A percentile compares a stretch with the other conserved stretches of the same genome.
Conservation (phyloP, 768 basidiomycete species). For the Cyathus striatus region DNA sequence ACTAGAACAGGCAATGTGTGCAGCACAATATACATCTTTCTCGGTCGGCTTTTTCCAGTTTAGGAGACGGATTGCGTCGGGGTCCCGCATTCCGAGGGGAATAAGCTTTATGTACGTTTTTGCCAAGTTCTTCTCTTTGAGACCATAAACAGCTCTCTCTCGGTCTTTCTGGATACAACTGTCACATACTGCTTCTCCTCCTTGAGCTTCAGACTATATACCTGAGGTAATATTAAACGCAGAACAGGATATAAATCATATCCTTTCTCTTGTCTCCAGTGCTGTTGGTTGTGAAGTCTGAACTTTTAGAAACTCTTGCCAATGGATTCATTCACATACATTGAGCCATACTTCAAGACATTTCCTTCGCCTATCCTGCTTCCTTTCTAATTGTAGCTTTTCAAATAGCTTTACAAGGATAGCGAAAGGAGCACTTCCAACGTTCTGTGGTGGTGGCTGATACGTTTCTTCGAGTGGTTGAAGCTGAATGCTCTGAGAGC, state of each 20-base stretch:
- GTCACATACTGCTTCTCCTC: too few species aligned
- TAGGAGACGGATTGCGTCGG: conserved; percentile 74
- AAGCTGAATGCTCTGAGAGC: conserved; percentile 43
- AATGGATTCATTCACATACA: too few species aligned
- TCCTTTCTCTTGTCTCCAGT: conserved; percentile 86
- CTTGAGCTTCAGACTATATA: too few species aligned
- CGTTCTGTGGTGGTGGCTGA: conserved; percentile 58
- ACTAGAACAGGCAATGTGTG: too few species aligned
- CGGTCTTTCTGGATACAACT: conserved; percentile 76
- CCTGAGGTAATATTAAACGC: conserved; percentile 88
- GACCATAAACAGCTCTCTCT: conserved; percentile 86
- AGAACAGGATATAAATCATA: conserved; percentile 87
- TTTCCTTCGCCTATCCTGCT: conserved; percentile 68
- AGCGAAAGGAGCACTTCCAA: conserved; percentile 63
- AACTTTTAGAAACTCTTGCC: too few species aligned
- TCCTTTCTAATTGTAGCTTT: conserved; percentile 65
- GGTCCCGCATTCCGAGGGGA: conserved; percentile 73
- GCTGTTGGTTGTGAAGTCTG: too few species aligned
- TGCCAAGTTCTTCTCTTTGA: conserved; percentile 93
- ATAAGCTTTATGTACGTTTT: conserved; percentile 91
- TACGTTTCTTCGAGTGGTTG: conserved; percentile 25
- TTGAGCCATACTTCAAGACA: conserved; percentile 76
- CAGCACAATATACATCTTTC: conserved; percentile 38
- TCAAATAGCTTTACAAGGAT: conserved; percentile 71
- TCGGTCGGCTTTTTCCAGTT: conserved; percentile 90